A percentile compares a stretch with the other conserved stretches of the same genome.
These are phyloP conservation scores for Nectriaceae sp. DNA, from an alignment of 2,329 filamentous ascomycete species.

Conservation along the genomic window DNA sequence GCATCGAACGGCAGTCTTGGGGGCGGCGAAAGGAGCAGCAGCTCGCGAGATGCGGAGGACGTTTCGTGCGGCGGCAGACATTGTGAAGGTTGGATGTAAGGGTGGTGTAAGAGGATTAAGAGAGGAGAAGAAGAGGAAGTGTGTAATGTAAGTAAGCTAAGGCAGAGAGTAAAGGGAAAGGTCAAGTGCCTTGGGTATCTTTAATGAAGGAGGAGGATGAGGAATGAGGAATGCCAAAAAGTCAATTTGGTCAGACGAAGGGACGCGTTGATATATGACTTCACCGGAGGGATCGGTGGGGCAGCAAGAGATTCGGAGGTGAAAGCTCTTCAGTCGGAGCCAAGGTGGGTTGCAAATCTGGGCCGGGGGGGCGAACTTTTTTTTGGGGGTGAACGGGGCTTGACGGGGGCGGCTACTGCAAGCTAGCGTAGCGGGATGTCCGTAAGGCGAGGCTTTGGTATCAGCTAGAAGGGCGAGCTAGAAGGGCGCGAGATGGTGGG, in stretches of 20 bases:
- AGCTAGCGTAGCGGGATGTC: conserved; percentile 34
- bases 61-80: conserved; percentile 39
- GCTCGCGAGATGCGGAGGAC: conserved; percentile 35
- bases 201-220: conserved; percentile 9
- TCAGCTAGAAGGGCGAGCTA: conserved; percentile 13
- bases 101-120: conserved; percentile 6
- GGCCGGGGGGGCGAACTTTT: conserved; percentile 19
- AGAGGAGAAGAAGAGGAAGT: conserved; percentile 9
- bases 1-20: conserved; percentile 28
- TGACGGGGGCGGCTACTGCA: conserved; percentile 27
- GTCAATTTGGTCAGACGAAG: conserved; percentile 11
- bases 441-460: conserved; percentile 26
- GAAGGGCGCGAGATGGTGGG: conserved; percentile 15
- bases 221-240: conserved; percentile 13
- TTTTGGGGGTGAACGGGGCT: conserved; percentile 12
- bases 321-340: not conserved
- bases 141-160: not conserved
- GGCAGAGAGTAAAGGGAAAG: conserved; percentile 3
- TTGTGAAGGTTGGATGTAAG: conserved; percentile 25
- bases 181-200: conserved; percentile 1
- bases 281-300: conserved; percentile 11
- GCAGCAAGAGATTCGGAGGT: conserved; percentile 6
- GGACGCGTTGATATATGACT: conserved; percentile 25
- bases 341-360: conserved; percentile 6
- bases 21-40: conserved; percentile 28